A percentile compares a stretch with the other conserved stretches of the same genome.
Evolutionary conservation across 345 rosid genomes (phyloP).

Genomic region (Sonneratia alba): DNA sequence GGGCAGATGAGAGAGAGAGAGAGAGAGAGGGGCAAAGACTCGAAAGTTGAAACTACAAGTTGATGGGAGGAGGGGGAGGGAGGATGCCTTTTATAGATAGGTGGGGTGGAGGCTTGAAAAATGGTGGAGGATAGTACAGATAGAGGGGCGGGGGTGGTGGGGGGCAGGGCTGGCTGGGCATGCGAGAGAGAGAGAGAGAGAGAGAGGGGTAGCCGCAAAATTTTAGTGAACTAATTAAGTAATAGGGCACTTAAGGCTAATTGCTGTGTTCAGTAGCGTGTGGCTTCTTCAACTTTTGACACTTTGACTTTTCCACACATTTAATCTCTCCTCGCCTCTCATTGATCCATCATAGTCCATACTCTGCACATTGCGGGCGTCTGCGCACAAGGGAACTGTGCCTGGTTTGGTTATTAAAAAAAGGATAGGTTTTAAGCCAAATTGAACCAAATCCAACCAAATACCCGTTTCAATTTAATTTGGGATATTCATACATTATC

Average conservation of each 20-base stretch:
- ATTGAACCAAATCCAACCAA: too few species aligned
- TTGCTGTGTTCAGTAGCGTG: not conserved
- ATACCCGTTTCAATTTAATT: too few species aligned
- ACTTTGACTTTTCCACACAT: slow-evolving; percentile 5
- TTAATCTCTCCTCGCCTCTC: not conserved
- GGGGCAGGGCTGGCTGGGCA: not conserved
- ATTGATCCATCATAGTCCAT: not conserved
- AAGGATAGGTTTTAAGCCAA: too few species aligned
- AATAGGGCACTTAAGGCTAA: not conserved
- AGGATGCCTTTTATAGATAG: slow-evolving; percentile 5
- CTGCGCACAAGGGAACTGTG: not conserved
- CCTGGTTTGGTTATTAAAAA: too few species aligned
- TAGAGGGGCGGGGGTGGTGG: not conserved
- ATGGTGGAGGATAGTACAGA: not conserved
- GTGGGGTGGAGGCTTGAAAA: slow-evolving; percentile 9
- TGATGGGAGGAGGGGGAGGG: not conserved
- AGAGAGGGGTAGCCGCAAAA: slow-evolving; percentile 4
- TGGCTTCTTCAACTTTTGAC: slow-evolving; percentile 5
- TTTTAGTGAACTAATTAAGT: slow-evolving; percentile 5
- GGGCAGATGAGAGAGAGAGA: not conserved
- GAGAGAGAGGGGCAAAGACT: slow-evolving; percentile 3
- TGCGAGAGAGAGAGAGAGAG: not conserved
- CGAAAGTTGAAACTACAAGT: not conserved
- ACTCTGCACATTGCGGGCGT: not conserved
- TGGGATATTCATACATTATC: too few species aligned